A percentile compares a stretch with the other conserved stretches of the same genome.
These are phyloP conservation scores for Darksidea phi DNA, from an alignment of 495 filamentous ascomycete species.

Conservation along the genomic window DNA sequence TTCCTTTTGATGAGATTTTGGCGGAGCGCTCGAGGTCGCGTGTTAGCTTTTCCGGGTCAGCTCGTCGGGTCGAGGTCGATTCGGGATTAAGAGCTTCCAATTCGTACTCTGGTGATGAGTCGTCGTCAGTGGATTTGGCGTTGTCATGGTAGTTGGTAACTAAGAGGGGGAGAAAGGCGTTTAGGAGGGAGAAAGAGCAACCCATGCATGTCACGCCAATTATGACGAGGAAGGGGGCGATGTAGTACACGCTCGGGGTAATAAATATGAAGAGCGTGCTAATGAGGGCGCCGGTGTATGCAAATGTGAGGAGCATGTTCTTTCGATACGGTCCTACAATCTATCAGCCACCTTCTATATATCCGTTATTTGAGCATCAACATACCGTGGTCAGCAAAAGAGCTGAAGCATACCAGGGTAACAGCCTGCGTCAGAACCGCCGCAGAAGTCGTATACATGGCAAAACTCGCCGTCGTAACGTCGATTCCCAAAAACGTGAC, in stretches of 20 bases:
- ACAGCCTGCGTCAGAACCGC: constrained; percentile 56
- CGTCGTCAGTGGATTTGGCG: not conserved
- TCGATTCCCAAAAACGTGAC: constrained; percentile 48
- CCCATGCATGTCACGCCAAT: constrained; percentile 55
- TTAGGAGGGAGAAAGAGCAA: constrained; percentile 54
- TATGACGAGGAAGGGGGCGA: constrained; percentile 75
- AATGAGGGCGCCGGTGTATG: constrained; percentile 67
- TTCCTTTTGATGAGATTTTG: constrained; percentile 81
- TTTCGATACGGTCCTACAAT: constrained; percentile 63
- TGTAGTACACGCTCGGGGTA: constrained; percentile 63
- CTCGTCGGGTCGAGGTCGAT: constrained; percentile 21
- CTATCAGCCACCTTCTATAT: constrained; percentile 2
- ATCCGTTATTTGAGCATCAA: not conserved
- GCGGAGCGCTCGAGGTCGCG: constrained; percentile 74
- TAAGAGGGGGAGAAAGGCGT: constrained; percentile 53
- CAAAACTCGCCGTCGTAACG: constrained; percentile 55
- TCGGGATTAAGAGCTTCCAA: constrained; percentile 26
- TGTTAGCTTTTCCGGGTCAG: constrained; percentile 44
- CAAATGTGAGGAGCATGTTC: constrained; percentile 73
- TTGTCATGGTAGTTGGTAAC: constrained; percentile 44
- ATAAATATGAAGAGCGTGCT: constrained; percentile 84
- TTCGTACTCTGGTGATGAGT: constrained; percentile 7
- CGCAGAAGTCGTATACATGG: constrained; percentile 56
- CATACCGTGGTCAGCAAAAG: constrained; percentile 56
- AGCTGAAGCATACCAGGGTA: constrained; percentile 54